Percentiles rank a stretch among this genome's conserved stretches.
phyloP scores from a whole-genome alignment of 371 early-diverging fungal genomes.

The Syncephalastrum contaminatum region DNA sequence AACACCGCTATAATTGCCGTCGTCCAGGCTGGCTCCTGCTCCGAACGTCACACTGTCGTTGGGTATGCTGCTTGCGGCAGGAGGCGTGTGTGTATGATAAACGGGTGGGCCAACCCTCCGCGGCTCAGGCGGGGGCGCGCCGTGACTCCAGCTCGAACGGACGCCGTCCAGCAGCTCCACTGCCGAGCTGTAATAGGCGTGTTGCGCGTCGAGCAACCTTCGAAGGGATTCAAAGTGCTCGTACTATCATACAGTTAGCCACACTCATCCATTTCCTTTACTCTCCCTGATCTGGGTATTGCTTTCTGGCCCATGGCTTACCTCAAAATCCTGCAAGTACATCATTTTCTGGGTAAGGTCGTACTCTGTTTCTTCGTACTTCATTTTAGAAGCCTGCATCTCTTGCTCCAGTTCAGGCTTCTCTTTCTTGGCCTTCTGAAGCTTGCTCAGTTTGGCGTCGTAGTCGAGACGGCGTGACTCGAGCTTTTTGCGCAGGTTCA shows the following conservation, averaged over 20 bases:
- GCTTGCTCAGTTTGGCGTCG: constrained; percentile 85
- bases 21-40: constrained; percentile 1
- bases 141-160: constrained; percentile 19
- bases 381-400: constrained; percentile 81
- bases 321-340: constrained; percentile 68
- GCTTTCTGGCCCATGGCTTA: constrained; percentile 15
- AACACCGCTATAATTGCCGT: constrained; percentile 9
- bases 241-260: constrained; percentile 30
- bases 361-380: constrained; percentile 87
- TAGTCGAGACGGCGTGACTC: constrained; percentile 89
- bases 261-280: not conserved
- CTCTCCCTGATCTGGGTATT: not conserved
- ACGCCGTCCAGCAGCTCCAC: constrained; percentile 40
- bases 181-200: constrained; percentile 46
- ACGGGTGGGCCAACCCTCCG: not conserved
- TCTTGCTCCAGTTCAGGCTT: constrained; percentile 90
- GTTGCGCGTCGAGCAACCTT: constrained; percentile 56
- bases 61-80: not conserved
- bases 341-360: constrained; percentile 66
- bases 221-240: constrained; percentile 56
- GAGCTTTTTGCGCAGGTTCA: constrained; percentile 75
- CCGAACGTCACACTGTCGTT: constrained; percentile 4
- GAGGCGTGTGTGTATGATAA: not conserved
- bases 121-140: not conserved
- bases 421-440: constrained; percentile 88